Base-by-base conservation (phyloP, 768 basidiomycete genomes). In the Tylopilus intermedius region DNA sequence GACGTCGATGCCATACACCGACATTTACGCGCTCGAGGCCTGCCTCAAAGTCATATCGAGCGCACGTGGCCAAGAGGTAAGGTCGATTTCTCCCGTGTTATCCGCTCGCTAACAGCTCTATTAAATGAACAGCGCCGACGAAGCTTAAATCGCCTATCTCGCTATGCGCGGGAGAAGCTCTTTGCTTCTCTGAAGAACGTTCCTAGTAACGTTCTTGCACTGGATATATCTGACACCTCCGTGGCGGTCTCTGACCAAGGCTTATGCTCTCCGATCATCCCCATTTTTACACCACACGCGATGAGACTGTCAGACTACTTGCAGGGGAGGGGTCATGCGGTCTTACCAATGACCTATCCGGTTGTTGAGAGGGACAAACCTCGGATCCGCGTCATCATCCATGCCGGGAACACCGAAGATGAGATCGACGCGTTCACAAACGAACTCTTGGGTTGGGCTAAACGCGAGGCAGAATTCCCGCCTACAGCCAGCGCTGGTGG, bases 11-110 rank as follows among this genome's bases (percentile, higher is more conserved):
- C 54, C 58, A 22, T 59, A 62, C 27, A 54, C 53, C 7, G 57
- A 60, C 22, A 41, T 64, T 0, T 64, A 62, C 4, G 63, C 56
- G 0, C 55, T 64, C 9, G 72, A 88, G 15, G 75, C 58, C 4
- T 57, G 92, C 40, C 82, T 65, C 11, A 29, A 49, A 6, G 47
- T 52, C 37, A 50, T 64, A 6, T 52, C 58, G 10, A 45, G 56
- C 27, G 21, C 50, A 21, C 50, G 43, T 2, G 60, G 63, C 18
- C 44, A 62, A 26, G 58, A 65, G 58, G 63, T 65, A 58, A 38
- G 10, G 9, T 37, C 14, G 21, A 51, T 48, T n/a, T 29, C 10
- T 13, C 22, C 8, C 37, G 5, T 39, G 7, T 2, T 11, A 14
- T 43, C 10, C 13, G 3, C 6, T 15, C 27, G 15, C 44, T 55